Conservation (phyloP, 2,329 filamentous ascomycete species). For the Parastagonospora nodorum region DNA sequence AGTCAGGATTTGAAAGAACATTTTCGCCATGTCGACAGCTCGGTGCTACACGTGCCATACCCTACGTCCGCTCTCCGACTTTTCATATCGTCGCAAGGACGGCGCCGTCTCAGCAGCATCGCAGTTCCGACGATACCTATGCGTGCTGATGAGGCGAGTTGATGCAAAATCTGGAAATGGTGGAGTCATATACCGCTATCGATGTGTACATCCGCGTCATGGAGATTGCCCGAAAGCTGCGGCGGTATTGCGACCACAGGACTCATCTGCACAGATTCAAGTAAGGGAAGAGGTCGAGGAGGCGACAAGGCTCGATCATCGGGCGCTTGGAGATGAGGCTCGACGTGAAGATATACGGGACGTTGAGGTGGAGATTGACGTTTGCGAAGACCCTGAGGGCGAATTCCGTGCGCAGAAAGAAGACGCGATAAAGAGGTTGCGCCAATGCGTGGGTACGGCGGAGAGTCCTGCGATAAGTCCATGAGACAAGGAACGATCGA, state of each 20-base stretch:
- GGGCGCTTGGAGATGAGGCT: not conserved
- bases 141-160: not conserved
- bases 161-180: not conserved
- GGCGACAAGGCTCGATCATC: not conserved
- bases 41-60: slow-evolving; percentile 3
- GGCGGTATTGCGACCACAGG: not conserved
- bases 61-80: not conserved
- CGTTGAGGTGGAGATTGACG: not conserved
- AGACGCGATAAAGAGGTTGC: not conserved
- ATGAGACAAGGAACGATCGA: not conserved
- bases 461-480: not conserved
- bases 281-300: not conserved
- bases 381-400: not conserved
- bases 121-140: not conserved
- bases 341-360: not conserved
- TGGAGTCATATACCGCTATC: slow-evolving; percentile 1
- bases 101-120: not conserved
- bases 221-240: not conserved
- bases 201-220: slow-evolving; percentile 1
- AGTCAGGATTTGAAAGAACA: not conserved
- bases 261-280: not conserved
- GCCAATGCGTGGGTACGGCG: not conserved
- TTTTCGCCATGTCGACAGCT: not conserved
- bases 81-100: slow-evolving; percentile 1
- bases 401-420: not conserved